phyloP scores from a whole-genome alignment of 1,284 basidiomycete genomes.

The Malassezia sympodialis region DNA sequence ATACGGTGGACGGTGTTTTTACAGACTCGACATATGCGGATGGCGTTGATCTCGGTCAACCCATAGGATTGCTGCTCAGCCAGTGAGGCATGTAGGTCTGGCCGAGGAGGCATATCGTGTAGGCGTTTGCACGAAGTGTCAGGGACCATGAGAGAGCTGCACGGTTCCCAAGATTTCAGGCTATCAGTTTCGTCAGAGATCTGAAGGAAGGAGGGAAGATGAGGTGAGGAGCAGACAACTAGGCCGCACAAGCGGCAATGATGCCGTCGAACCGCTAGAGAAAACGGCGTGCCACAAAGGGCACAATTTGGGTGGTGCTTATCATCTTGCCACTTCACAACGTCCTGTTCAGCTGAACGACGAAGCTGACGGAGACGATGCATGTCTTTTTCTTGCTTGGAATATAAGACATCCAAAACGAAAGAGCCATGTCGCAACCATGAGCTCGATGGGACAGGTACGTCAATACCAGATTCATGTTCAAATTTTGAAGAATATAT shows the following conservation, averaged over 20 bases:
- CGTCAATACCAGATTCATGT: background rate
- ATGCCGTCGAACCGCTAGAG: constrained; percentile 83
- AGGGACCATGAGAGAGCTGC: constrained; percentile 2
- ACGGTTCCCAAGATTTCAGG: background rate
- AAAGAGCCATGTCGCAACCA: background rate
- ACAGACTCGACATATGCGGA: constrained; percentile 69
- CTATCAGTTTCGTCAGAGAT: background rate
- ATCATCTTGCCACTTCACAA: constrained; percentile 92
- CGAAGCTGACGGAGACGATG: background rate
- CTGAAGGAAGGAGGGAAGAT: constrained; percentile 50
- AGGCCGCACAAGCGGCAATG: constrained; percentile 89
- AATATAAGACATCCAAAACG: constrained; percentile 7
- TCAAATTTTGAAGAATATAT: background rate
- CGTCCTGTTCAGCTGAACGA: constrained; percentile 61
- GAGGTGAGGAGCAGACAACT: constrained; percentile 80
- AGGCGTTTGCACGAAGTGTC: background rate
- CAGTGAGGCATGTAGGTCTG: background rate
- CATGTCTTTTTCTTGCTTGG: background rate
- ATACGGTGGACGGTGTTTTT: constrained; percentile 65
- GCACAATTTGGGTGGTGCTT: constrained; percentile 65
- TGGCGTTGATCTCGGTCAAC: constrained; percentile 14
- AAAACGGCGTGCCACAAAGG: constrained; percentile 76
- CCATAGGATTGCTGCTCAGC: background rate
- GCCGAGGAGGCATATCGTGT: constrained; percentile 1
- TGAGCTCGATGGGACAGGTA: too few species aligned